These are phyloP conservation scores for Sugiyamaella paludigena DNA, from an alignment of 1,139 yeast genomes.

Conservation along the genomic window DNA sequence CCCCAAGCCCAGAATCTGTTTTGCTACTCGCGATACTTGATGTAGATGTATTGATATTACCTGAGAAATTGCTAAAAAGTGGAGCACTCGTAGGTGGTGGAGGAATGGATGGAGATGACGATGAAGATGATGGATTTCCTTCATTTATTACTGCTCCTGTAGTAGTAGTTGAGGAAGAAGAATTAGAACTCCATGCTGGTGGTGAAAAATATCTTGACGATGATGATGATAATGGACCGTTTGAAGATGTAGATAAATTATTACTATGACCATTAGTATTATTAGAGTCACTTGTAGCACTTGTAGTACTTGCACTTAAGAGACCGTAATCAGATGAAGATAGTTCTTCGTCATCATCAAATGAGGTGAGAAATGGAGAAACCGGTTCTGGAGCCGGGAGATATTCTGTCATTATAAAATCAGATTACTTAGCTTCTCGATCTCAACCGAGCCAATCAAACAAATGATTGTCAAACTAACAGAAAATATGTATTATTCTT, in stretches of 20 bases:
- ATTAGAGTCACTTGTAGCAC: not conserved
- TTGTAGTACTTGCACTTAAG: not conserved
- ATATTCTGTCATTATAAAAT: conserved; percentile 30
- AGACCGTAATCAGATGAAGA: conserved; percentile 5
- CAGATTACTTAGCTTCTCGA: no score
- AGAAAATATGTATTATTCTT: no score
- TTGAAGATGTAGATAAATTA: conserved; percentile 1
- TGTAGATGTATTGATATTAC: no score
- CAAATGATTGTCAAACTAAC: no score
- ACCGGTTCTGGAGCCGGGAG: conserved; percentile 33
- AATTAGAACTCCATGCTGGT: conserved; percentile 1
- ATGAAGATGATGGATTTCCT: not conserved
- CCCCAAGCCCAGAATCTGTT: no score
- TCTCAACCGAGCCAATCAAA: no score
- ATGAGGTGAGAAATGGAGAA: conserved; percentile 31
- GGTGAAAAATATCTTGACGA: conserved; percentile 1
- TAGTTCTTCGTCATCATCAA: conserved; percentile 17
- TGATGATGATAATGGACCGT: conserved; percentile 5
- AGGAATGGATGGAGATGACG: conserved; percentile 4
- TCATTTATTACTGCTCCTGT: not conserved
- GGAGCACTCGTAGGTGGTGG: conserved; percentile 5
- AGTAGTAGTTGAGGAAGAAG: conserved; percentile 4
- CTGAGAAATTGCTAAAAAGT: not conserved
- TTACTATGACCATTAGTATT: not conserved
- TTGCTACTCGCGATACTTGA: no score